phyloP scores from a whole-genome alignment of 805 yeast genomes.

The Schwanniomyces pseudopolymorphus region DNA sequence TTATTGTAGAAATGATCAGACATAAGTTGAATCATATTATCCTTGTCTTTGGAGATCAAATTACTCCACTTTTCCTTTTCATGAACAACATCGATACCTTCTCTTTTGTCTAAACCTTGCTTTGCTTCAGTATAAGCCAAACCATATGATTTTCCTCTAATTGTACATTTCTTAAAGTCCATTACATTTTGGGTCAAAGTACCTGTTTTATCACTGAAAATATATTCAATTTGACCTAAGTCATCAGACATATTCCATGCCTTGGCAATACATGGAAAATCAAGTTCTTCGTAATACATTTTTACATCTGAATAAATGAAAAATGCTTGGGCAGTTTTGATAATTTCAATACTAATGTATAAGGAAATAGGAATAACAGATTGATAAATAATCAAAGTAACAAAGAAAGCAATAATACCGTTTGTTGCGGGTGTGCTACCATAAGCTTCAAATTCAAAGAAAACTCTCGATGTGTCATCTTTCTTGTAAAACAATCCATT shows the following conservation, averaged over 20 bases:
- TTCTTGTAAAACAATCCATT: constrained; percentile 63
- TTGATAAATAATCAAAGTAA: constrained; percentile 71
- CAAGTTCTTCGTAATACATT: constrained; percentile 67
- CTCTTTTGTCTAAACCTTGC: constrained; percentile 66
- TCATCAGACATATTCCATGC: constrained; percentile 85
- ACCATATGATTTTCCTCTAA: constrained; percentile 68
- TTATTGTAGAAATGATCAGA: constrained; percentile 34
- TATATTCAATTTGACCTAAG: constrained; percentile 78
- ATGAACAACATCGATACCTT: constrained; percentile 58
- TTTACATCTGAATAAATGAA: constrained; percentile 69
- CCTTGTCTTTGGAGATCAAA: constrained; percentile 42
- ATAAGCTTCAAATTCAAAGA: constrained; percentile 61
- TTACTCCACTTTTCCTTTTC: constrained; percentile 44
- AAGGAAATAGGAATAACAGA: constrained; percentile 78
- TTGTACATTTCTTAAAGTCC: constrained; percentile 78
- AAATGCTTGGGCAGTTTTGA: constrained; percentile 73
- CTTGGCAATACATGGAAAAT: constrained; percentile 77
- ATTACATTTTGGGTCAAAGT: constrained; percentile 80
- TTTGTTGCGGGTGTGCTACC: constrained; percentile 60
- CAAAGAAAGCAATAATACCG: constrained; percentile 70
- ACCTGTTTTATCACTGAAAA: constrained; percentile 83
- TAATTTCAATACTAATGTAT: constrained; percentile 75
- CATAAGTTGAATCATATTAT: constrained; percentile 48
- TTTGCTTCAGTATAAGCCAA: constrained; percentile 76
- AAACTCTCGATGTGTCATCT: constrained; percentile 44